Evolutionary conservation across 257 asterid species (phyloP).

Genomic region (Gardenia jasminoides): DNA sequence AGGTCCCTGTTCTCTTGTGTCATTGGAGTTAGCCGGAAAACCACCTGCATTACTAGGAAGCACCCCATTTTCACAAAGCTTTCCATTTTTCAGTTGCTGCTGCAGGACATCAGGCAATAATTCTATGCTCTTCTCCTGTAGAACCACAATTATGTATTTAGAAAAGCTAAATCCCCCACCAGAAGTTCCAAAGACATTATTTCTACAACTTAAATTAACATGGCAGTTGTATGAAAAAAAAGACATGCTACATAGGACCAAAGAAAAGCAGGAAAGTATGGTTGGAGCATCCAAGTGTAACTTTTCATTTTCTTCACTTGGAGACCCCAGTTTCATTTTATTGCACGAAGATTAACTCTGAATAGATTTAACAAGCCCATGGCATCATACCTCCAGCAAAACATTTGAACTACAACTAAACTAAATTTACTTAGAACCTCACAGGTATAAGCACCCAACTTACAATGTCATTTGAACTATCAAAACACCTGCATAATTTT

Average conservation of each 20-base stretch:
- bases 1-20: slow-evolving; percentile 50
- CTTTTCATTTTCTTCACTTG: neutral
- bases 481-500: neutral
- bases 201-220: neutral
- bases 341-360: neutral
- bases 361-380: neutral
- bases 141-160: slow-evolving; percentile 5
- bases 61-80: slow-evolving; percentile 43
- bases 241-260: neutral
- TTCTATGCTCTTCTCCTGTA: slow-evolving; percentile 74
- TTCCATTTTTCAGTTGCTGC: slow-evolving; percentile 67
- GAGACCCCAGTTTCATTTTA: neutral
- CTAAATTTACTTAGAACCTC: neutral
- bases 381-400: neutral
- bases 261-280: neutral
- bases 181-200: neutral
- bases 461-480: neutral
- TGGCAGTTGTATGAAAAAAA: neutral
- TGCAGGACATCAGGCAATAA: slow-evolving; percentile 70
- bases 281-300: neutral
- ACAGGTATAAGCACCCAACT: neutral
- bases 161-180: neutral
- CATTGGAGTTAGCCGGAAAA: slow-evolving; percentile 33
- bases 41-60: slow-evolving; percentile 22
- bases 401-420: neutral